phyloP scores from a whole-genome alignment of 2,329 filamentous ascomycete genomes.

The Teratosphaeria gauchensis region DNA sequence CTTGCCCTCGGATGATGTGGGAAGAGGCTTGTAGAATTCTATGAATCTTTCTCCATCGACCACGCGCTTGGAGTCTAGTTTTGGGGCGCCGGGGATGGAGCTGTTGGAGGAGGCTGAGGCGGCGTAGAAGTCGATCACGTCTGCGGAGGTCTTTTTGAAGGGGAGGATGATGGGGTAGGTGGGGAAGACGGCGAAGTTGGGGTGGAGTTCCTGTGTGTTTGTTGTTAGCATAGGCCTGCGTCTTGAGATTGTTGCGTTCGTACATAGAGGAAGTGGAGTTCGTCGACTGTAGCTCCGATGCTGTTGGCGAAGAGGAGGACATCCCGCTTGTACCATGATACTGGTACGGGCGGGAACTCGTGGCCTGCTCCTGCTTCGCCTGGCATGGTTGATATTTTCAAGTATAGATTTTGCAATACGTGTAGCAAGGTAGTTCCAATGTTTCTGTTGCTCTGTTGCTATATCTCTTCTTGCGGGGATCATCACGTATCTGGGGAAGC shows the following conservation, averaged over 20 bases:
- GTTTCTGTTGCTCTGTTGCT: not conserved
- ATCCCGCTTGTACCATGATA: conserved; percentile 82
- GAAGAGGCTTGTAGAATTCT: conserved; percentile 66
- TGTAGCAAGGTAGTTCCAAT: not conserved
- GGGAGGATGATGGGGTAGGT: conserved; percentile 77
- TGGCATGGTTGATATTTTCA: conserved; percentile 1
- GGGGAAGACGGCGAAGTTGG: conserved; percentile 77
- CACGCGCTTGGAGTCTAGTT: conserved; percentile 62
- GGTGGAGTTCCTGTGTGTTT: conserved; percentile 65
- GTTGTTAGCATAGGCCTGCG: conserved; percentile 3
- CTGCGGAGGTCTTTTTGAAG: conserved; percentile 67
- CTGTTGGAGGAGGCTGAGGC: conserved; percentile 46
- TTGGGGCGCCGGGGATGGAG: conserved; percentile 65
- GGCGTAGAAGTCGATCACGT: conserved; percentile 78
- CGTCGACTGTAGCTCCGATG: conserved; percentile 75
- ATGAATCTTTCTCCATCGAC: conserved; percentile 80
- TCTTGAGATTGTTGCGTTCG: too few relatives aligned
- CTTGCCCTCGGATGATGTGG: conserved; percentile 58
- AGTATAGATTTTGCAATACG: not conserved
- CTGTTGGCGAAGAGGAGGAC: conserved; percentile 81
- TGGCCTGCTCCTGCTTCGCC: conserved; percentile 27
- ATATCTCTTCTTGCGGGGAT: not conserved
- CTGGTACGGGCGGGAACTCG: conserved; percentile 65
- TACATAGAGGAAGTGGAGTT: conserved; percentile 91
- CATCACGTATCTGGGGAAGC: not conserved